A percentile compares a stretch with the other conserved stretches of the same genome.
These are phyloP conservation scores for Scedosporium minutisporum DNA, from an alignment of 2,329 filamentous ascomycete genomes.

Conservation along the genomic window DNA sequence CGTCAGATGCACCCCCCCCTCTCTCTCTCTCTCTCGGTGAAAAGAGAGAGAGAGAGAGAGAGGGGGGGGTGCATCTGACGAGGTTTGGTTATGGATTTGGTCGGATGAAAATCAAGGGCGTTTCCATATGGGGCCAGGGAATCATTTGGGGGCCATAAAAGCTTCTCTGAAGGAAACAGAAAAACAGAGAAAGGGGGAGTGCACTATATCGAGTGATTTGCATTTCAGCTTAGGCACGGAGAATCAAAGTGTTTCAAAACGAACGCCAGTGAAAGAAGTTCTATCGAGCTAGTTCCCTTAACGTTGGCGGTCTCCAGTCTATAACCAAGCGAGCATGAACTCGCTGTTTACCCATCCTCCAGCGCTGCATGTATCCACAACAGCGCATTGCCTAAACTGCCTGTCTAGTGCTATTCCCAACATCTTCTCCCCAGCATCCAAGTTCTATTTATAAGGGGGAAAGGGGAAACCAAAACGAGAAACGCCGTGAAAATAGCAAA, in stretches of 20 bases:
- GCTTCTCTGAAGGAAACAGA: too few relatives aligned
- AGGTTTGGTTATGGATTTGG: background rate
- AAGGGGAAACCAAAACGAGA: background rate
- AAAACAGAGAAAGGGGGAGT: background rate
- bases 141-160: too few relatives aligned
- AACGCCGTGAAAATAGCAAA: background rate
- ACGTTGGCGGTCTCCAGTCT: too few relatives aligned
- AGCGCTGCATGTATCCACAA: background rate
- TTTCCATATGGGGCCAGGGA: background rate
- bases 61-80: background rate
- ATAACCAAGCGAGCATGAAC: background rate
- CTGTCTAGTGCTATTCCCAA: background rate
- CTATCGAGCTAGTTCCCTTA: too few relatives aligned
- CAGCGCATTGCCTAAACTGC: too few relatives aligned
- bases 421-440: background rate
- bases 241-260: background rate
- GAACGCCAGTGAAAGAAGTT: too few relatives aligned
- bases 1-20: too few relatives aligned
- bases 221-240: background rate
- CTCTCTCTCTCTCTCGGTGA: too few relatives aligned
- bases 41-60: background rate
- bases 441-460: background rate
- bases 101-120: background rate
- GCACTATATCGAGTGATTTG: background rate
- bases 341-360: background rate